Evolutionary conservation across 73 alveolate genomes (phyloP), one percentile per base, ranked within the genome.

Genomic region (Urostyla sp.): DNA sequence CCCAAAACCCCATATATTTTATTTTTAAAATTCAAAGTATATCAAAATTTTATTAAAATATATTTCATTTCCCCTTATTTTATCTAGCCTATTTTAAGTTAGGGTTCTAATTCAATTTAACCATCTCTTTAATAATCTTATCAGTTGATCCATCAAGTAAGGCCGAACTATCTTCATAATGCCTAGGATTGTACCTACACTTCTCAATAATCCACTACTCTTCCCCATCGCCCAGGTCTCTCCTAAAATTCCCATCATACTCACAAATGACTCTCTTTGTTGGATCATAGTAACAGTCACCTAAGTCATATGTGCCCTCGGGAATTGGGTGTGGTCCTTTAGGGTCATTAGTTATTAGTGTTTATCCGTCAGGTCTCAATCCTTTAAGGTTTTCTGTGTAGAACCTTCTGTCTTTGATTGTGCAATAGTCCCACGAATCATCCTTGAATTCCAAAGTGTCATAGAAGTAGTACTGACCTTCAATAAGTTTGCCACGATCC

Each of bases 221-320:
- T 66, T 92, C 96, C 23, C 87, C 95, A 44, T 86, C 94, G 60
- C 91, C 95, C 16, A 95, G 95, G 51, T 94, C 96, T 78, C 99
- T 80, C 63, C 85, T 58, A 54, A 85, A 89, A 23, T 87, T 81
- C 55, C 94, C 95, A 56, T 92, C 96, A 79, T 95, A 95, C 49
- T 91, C 90, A 51, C 80, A 95, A 28, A 95, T 87, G 7, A 90
- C 88, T 15, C 98, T 87, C 90, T 95, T 95, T 31, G 92, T 95
- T 72, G 99, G 99, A 34, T 92, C 96, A 80, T 91, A 94, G 90
- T 88, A 94, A 15, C 98, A 97, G 80, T 94, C 98, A 20, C 98
- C 98, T 51, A 93, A 93, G 74, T 94, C 98, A 61, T 94, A 94
- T 20, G 97, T 92, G 18, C 98, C 98, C 63, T 95, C 97, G n/a